Evolutionary conservation across 78 protist genomes (phyloP), one percentile per base, ranked within the genome.

Genomic region (Tieghemostelium lacteum): DNA sequence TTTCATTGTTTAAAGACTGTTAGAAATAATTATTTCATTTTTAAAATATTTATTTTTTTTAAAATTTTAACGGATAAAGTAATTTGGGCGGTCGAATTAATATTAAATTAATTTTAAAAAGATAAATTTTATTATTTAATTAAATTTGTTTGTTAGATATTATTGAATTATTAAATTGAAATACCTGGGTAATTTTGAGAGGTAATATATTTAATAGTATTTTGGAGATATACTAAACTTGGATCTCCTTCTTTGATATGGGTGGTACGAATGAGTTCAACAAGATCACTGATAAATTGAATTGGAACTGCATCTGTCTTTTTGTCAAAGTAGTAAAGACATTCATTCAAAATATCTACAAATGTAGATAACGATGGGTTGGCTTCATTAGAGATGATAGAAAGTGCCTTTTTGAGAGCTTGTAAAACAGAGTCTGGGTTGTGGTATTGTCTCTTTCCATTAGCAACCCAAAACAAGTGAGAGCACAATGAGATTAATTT

Each of bases 291-390:
- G 42, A 83, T 71, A 61, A 83, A 83, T 83, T 83, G 76, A 66
- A 52, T 36, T 83, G 91, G 91, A 42, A 92, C 78, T 0, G 92
- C 78, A 37, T 33, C 87, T 22, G 80, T 73, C n/a, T 58, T 50
- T 26, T 61, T 49, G 40, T 92, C 96, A 80, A 61, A 95, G 94
- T 80, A 96, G 96, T 73, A 95, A 31, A 96, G 50, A 78, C 93
- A 95, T 40, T 52, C 73, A 76, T 97, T 92, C 49, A 97, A 88
- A 31, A 97, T 94, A 40, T 98, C 99, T 33, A 95, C 96, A 83
- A 95, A 96, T 10, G 96, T 92, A 29, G 39, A 26, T n/a, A 92
- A 69, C 49, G 80, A 70, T 8, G 94, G 70, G 28, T 54, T 67
- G 24, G 87, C 54, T 42, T 86, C 70, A 22, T 86, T 86, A 4